These are phyloP conservation scores for Crithidia sp. DNA, from an alignment of 208 protist species.

Conservation along the genomic window DNA sequence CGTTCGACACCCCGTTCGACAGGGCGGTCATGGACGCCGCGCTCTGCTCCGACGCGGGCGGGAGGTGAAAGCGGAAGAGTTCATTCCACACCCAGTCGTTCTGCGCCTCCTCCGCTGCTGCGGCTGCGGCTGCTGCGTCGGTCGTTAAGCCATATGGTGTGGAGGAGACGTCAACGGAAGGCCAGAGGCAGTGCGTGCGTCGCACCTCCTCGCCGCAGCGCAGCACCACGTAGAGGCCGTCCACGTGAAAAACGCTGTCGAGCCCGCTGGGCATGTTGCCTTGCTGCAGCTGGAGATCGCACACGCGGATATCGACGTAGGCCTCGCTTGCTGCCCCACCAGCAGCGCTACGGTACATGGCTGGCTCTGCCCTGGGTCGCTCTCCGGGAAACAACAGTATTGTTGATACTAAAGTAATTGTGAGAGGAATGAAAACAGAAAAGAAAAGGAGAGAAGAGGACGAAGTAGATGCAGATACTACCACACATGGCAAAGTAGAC, in stretches of 20 bases:
- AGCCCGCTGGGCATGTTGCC: slow-evolving; percentile 25
- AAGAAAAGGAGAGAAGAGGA: no score
- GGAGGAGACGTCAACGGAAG: background rate
- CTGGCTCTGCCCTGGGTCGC: no score
- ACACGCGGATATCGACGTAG: slow-evolving; percentile 49
- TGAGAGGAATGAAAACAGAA: no score
- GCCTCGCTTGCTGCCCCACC: background rate
- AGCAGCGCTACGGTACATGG: background rate
- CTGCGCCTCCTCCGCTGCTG: background rate
- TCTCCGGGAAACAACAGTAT: background rate
- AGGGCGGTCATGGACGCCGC: background rate
- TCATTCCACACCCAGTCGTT: slow-evolving; percentile 55
- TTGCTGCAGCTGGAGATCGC: slow-evolving; percentile 33
- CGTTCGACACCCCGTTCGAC: no score
- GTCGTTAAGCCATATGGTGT: background rate
- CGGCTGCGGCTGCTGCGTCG: background rate
- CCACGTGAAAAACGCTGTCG: slow-evolving; percentile 39
- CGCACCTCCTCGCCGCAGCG: slow-evolving; percentile 47
- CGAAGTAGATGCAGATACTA: no score
- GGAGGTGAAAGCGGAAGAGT: slow-evolving; percentile 36
- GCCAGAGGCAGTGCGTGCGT: slow-evolving; percentile 48
- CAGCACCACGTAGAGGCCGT: slow-evolving; percentile 70
- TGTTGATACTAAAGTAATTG: background rate
- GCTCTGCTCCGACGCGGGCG: background rate
- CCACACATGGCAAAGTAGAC: no score